phyloP scores from a whole-genome alignment of 805 yeast genomes.

The Soucietia sequanensis region DNA sequence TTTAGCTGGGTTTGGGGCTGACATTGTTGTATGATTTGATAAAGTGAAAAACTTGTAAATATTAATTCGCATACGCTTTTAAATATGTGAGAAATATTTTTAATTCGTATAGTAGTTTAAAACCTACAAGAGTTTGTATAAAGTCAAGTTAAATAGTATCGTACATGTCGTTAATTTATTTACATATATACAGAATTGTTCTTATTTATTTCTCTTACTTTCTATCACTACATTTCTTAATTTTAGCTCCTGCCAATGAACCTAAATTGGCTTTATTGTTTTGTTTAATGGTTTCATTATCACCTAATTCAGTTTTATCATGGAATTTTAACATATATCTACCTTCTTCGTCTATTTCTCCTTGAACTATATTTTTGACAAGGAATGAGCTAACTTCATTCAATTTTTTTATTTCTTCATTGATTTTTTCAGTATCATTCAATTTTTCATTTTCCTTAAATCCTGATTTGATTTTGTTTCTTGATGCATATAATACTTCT shows the following conservation, averaged over 20 bases:
- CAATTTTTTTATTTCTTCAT: conserved; percentile 50
- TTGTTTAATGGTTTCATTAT: conserved; percentile 74
- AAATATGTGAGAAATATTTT: too few species aligned
- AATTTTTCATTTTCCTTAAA: conserved; percentile 34
- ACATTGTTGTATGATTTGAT: neutral
- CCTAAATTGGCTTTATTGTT: conserved; percentile 43
- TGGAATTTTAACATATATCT: conserved; percentile 68
- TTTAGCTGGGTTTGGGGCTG: conserved; percentile 10
- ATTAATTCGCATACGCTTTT: too few species aligned
- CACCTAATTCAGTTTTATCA: conserved; percentile 83
- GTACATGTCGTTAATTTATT: neutral
- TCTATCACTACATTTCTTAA: conserved; percentile 26
- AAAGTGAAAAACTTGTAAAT: too few species aligned
- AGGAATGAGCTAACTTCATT: conserved; percentile 72
- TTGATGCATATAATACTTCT: conserved; percentile 54
- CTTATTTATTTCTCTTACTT: conserved; percentile 2
- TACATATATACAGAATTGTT: neutral
- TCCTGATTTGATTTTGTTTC: conserved; percentile 57
- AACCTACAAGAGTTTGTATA: too few species aligned
- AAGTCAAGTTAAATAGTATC: neutral
- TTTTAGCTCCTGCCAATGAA: conserved; percentile 55
- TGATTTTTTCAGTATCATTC: conserved; percentile 12
- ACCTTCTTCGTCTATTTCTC: conserved; percentile 46
- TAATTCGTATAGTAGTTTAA: too few species aligned
- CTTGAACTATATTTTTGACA: conserved; percentile 83